phyloP scores from a whole-genome alignment of 306 rosid genomes.

The Trifolium fragiferum region DNA sequence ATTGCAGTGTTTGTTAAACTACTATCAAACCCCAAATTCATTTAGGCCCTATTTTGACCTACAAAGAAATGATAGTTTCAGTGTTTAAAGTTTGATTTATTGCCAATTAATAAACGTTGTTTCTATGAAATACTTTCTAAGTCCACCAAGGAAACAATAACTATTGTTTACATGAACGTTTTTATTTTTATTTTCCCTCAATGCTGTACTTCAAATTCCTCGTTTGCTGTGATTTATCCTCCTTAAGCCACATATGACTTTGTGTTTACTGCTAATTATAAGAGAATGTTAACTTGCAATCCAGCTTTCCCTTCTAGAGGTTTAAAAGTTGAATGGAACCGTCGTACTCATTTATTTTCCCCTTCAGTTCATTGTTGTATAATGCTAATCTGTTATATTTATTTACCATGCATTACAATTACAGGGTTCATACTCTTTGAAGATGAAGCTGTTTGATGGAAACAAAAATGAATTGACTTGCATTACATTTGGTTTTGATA shows the following conservation, averaged over 20 bases:
- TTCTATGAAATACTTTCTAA: conserved; percentile 4
- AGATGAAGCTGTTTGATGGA: conserved; percentile 71
- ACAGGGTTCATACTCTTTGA: conserved; percentile 81
- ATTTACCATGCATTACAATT: conserved; percentile 39
- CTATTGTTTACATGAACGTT: background rate
- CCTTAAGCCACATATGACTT: background rate
- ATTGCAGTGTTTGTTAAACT: no score
- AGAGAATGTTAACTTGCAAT: conserved; percentile 1
- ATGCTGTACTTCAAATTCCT: conserved; percentile 2
- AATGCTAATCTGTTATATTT: conserved; percentile 7
- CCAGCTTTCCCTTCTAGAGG: background rate
- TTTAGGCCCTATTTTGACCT: background rate
- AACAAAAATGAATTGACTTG: conserved; percentile 65
- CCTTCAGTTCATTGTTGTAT: background rate
- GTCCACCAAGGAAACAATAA: background rate
- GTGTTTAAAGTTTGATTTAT: background rate
- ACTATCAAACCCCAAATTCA: no score
- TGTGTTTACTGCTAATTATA: background rate
- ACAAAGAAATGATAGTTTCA: background rate
- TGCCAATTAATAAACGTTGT: background rate
- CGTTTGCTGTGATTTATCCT: background rate
- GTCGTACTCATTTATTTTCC: background rate
- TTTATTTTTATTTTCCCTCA: background rate
- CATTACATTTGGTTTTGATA: conserved; percentile 64
- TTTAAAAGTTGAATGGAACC: conserved; percentile 2